Base-by-base conservation (phyloP, 495 filamentous ascomycete genomes). In the Aspergillus steynii region DNA sequence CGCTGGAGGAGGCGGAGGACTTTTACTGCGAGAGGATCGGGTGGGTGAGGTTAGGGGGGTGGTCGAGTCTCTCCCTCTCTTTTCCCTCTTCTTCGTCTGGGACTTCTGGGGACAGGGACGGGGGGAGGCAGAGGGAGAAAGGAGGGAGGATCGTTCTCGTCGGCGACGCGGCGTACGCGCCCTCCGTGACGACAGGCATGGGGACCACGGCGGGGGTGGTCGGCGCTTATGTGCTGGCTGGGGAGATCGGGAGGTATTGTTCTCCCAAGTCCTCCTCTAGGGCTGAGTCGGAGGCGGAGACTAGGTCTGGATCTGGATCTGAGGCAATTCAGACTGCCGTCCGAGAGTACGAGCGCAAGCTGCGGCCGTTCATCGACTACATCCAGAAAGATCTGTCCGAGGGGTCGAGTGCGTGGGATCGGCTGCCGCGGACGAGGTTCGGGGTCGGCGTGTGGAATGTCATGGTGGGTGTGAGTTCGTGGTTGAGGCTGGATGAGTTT, bases 101-200 rank as follows among this genome's bases (percentile, higher is more conserved):
- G 9, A 9, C 31, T 34, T 20, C 20, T 20, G 20, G 20, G 20
- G 20, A 20, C 20, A 20, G 20, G 20, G 20, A 20, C 20, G 20
- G 20, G 20, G 20, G 20, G 20, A 20, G 20, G 20, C 20, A 20
- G 20, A 20, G 20, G 20, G 20, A 34, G 6, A 34, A 5, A 34
- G 31, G 64, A 5, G 80, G 80, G 6, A 72, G 80, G 3, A 72
- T 83, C 12, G 77, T 74, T 0, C 71, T 86, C 2, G n/a, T 87
- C 8, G 86, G 85, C 4, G 85, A 88, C 65, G 78, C 85, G 1
- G 85, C 69, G 3, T 81, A 84, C 56, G 82, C 80, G 59, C 78
- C 82, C 0, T 72, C 74, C 5, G 67, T 76, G 0, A 72, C 71
- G 26, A 82, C 77, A 25, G 82, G 83, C 2, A 76, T 83, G 71